Base-by-base conservation (phyloP, 805 yeast genomes). In the Metschnikowia vanudenii region DNA sequence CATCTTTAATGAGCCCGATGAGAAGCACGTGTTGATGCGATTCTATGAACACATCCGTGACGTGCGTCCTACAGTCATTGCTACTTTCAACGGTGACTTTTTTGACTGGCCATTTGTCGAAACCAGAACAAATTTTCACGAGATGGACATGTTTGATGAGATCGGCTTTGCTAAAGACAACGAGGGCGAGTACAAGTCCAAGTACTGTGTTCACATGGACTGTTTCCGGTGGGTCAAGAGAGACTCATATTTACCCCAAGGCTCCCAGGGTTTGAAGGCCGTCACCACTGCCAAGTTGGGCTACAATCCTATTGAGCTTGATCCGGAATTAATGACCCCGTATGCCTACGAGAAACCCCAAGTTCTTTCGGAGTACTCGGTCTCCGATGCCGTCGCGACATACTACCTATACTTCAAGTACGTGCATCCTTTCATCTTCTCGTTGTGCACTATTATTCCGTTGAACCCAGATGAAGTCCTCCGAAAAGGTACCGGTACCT, bases 21-120 rank as follows among this genome's bases (percentile, higher is more conserved):
- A 94, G 67, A 80, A 82, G 54, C 87, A 81, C 4, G 69, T 90
- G 5, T 65, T 94, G 28, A 71, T 76, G 44, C 71, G 88, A 47
- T 94, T 95, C 60, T 95, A 88, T 63, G 96, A 88, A 56, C 99
- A 94, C 62, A 79, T 94, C 19, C 72, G 90, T 52, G 98, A 94
- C 36, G 86, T 78, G 3, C 76, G 80, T 55, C 99, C 99, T 1
- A 92, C 98, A 0, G 96, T 94, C n/a, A 94, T 95, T 45, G 96
- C 97, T 1, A 94, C 99, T 0, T 94, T 88, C 59, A 94, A 94
- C 68, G 99, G 99, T 75, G 99, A 94, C 63, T 92, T 91, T 61
- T 94, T 94, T 68, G 99, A 94, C 73, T 94, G 99, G 98, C 99
- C 99, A 1, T 94, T 90, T 63, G 92, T 94, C 2, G 98, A 91